These are phyloP conservation scores for Mariannaea elegans DNA, from an alignment of 2,329 filamentous ascomycete species.

Conservation along the genomic window DNA sequence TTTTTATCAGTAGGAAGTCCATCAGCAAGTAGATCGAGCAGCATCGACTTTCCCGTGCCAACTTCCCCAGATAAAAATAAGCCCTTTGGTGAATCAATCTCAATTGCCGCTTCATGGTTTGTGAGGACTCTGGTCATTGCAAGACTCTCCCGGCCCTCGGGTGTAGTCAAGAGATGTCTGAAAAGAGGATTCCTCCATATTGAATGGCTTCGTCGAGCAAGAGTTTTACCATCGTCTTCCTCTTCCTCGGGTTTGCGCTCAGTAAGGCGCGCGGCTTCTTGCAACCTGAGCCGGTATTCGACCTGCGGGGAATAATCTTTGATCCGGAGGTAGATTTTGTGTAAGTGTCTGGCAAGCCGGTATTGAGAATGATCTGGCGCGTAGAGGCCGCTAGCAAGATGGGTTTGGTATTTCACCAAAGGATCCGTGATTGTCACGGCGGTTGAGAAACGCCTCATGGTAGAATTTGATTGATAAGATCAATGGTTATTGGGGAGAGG, in stretches of 20 bases:
- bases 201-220: conserved; percentile 63
- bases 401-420: conserved; percentile 77
- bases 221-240: conserved; percentile 44
- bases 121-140: conserved; percentile 76
- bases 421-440: conserved; percentile 74
- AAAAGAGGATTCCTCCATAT: conserved; percentile 68
- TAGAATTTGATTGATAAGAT: conserved; percentile 8
- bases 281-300: conserved; percentile 74
- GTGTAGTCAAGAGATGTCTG: conserved; percentile 64
- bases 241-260: conserved; percentile 41
- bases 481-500: not conserved
- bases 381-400: conserved; percentile 73
- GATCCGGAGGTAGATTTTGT: conserved; percentile 77
- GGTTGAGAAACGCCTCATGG: conserved; percentile 51
- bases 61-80: conserved; percentile 84
- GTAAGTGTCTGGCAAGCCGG: conserved; percentile 77
- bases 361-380: conserved; percentile 77
- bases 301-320: conserved; percentile 80
- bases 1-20: conserved; percentile 79
- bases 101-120: conserved; percentile 74
- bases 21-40: conserved; percentile 83
- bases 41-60: conserved; percentile 84
- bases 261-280: conserved; percentile 64
- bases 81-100: conserved; percentile 76
- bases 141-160: conserved; percentile 65